Base-by-base conservation (phyloP, 257 asterid genomes). In the Marsdenia floribunda region DNA sequence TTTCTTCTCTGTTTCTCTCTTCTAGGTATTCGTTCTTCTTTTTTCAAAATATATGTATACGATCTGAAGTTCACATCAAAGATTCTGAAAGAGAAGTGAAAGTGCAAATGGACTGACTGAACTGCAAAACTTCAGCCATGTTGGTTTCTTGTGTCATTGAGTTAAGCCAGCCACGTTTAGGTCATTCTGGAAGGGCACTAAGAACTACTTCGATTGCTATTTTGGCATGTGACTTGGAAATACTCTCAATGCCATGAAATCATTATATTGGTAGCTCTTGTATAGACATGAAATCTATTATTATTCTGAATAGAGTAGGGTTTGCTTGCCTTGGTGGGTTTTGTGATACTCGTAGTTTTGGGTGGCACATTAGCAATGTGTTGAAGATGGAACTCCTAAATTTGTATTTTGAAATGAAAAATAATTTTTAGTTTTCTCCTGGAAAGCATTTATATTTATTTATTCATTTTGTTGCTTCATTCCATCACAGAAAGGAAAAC, bases 241-340 rank as follows among this genome's bases (percentile, higher is more conserved):
- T n/a, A n/a, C n/a, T 29, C 33, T 21, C 44, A 21, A 33, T 66
- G 46, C 75, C 80, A 46, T 44, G 72, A 70, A 58, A 60, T 42
- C 47, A 53, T 63, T 3, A 3, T 47, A 22, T 61, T 60, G 35
- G 71, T 64, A 69, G 66, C 24, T 70, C 65, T 77, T 69, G 65
- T 70, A 44, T 70, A 70, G 72, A 50, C 70, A 76, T 60, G 71
- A n/a, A 47, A 71, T 47, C 72, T n/a, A n/a, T n/a, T 72, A 47
- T 69, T 68, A 24, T 57, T 38, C 54, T 47, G 35, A 38, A 37
- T 5, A 4, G 68, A 55, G 54, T 55, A 50, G 68, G n/a, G n/a
- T n/a, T n/a, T n/a, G n/a, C n/a, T n/a, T n/a, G n/a, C n/a, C n/a
- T n/a, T n/a, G n/a, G n/a, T 72, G 44, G 55, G 76, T 9, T 29